phyloP scores from a whole-genome alignment of 371 early-diverging fungal genomes.

The Apophysomyces variabilis region DNA sequence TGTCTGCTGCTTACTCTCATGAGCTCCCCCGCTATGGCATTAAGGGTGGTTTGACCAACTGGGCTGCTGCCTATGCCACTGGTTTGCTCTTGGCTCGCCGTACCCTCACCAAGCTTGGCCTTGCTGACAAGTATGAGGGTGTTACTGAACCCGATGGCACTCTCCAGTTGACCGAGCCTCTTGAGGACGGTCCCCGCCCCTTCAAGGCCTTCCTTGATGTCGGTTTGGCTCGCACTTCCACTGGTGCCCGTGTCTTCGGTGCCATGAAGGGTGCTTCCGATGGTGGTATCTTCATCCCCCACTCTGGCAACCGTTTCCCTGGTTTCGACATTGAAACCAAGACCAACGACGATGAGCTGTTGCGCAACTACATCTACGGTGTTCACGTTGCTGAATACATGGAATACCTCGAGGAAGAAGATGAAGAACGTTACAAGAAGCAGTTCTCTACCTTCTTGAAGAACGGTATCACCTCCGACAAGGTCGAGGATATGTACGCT shows the following conservation, averaged over 20 bases:
- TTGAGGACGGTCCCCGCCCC: constrained; percentile 96
- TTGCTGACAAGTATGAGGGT: constrained; percentile 96
- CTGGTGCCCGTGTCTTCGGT: constrained; percentile 99
- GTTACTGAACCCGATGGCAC: constrained; percentile 94
- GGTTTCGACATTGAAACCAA: constrained; percentile 95
- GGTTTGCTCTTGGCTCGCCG: constrained; percentile 99
- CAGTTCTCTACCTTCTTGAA: constrained; percentile 98
- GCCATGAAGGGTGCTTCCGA: constrained; percentile 99
- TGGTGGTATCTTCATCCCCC: constrained; percentile 99
- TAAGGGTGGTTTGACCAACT: constrained; percentile 99
- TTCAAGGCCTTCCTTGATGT: constrained; percentile 99
- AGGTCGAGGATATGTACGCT: constrained; percentile 95
- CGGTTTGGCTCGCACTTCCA: constrained; percentile 99
- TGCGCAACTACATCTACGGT: constrained; percentile 99
- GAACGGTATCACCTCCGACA: constrained; percentile 90
- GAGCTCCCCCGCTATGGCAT: constrained; percentile 99
- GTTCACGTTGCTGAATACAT: constrained; percentile 99
- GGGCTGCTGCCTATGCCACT: constrained; percentile 99
- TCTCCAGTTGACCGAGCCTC: constrained; percentile 88
- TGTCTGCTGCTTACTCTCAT: constrained; percentile 98
- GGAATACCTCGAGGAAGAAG: constrained; percentile 97
- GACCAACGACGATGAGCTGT: constrained; percentile 93
- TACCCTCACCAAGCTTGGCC: constrained; percentile 94
- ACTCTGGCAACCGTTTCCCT: constrained; percentile 98
- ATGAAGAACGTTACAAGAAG: constrained; percentile 97